Base-by-base conservation (phyloP, 2,329 filamentous ascomycete species). In the Acrocalymma vagum region DNA sequence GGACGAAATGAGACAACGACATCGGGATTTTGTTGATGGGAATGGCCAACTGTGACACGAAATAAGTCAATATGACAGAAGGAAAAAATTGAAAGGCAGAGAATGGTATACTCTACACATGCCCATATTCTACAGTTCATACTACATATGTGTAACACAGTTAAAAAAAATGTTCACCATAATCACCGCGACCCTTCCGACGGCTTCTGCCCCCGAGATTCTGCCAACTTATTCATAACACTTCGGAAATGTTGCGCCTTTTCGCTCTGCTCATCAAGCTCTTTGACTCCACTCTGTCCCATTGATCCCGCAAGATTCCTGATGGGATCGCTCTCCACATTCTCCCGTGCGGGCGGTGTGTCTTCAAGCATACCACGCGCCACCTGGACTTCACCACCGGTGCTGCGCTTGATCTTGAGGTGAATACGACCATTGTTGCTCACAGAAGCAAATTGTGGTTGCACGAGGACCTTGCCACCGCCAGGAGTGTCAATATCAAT, bases 381-480 rank as follows among this genome's bases (percentile, higher is more conserved):
- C 3, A 69, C 61, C 7, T 36, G 26, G 3, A 63, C 36, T 18
- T 63, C 63, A 2, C 52, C 34, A 2, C 62, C 63, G 2, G 27
- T 28, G 1, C 54, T 38, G 13, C 61, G 50, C n/a, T 20, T 16
- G 8, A 66, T 14, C 29, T 62, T 58, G 34, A 69, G 43, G 15
- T 62, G 55, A 3, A 70, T 56, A 17, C 60, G 49, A 6, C 64
- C 66, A 21, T 65, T 53, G 29, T 59, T 60, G 2, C 40, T 51
- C 20, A 70, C 63, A 42, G 51, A 49, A 6, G 42, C 79, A 26
- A 70, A 72, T 28, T 68, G 62, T 2, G 79, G 75, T 13, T 73
- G 70, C 16, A 80, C 76, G 69, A 72, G 76, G 39, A 81, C 64
- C 53, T 81, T 83, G 40, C 72, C 73, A 38, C 80, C 80, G 29